Evolutionary conservation across 129 eudicot species (phyloP).

Genomic region (Erigeron canadensis): DNA sequence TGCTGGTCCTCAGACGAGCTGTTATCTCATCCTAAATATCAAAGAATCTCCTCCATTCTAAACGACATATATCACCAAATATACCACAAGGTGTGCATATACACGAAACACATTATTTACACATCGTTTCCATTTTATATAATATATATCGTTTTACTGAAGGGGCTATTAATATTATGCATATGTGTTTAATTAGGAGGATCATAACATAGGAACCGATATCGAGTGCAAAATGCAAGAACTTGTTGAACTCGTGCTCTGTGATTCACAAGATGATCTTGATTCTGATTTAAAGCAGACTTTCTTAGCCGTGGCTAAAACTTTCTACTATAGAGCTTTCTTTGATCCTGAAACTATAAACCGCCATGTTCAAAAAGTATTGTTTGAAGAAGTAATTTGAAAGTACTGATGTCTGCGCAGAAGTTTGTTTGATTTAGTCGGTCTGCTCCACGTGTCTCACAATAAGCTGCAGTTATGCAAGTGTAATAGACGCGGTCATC

Average conservation of each 20-base stretch:
- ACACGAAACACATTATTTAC: not conserved
- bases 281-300: not conserved
- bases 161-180: not conserved
- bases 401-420: no score
- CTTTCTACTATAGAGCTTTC: not conserved
- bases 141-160: not conserved
- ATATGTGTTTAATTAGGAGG: not conserved
- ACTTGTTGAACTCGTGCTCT: not conserved
- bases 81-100: not conserved
- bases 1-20: not conserved
- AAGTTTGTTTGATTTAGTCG: no score
- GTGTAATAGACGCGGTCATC: no score
- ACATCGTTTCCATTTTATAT: not conserved
- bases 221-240: conserved; percentile 4
- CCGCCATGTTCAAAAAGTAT: not conserved
- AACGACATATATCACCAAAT: not conserved
- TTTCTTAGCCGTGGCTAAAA: not conserved
- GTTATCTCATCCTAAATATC: not conserved
- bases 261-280: not conserved
- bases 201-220: not conserved
- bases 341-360: not conserved
- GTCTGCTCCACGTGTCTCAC: no score
- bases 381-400: not conserved
- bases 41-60: not conserved
- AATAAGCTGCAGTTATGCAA: no score